Base-by-base conservation (phyloP, 1,284 basidiomycete species). In the Quambalaria eucalypti region DNA sequence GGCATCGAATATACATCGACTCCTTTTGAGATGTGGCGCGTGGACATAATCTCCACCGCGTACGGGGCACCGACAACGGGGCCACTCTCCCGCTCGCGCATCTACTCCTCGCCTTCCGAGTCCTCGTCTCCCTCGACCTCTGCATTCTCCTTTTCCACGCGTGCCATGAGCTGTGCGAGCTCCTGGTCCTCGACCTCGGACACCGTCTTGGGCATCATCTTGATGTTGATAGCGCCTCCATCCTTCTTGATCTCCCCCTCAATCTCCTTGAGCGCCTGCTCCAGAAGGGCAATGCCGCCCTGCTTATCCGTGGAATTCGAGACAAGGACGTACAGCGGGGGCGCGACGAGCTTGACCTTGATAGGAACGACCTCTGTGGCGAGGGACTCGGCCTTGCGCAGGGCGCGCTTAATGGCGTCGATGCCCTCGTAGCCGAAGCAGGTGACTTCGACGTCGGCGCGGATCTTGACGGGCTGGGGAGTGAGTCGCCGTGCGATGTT, bases 351-450 rank as follows among this genome's bases (percentile, higher is more conserved):
- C 76, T 92, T 90, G 55, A 95, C 91, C 79, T 95, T 96, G 80
- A 98, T 96, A 0, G 93, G 93, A 1, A 98, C 90, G 0, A 85
- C 82, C 62, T 92, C 88, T 23, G 83, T 93, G 71, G 88, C 88
- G 60, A 89, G 83, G 2, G 79, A 77, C 77, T 98, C 95, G 21
- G 92, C 93, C 2, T 88, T 87, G 51, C 84, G 82, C 44, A 98
- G 81, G 0, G 95, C 93, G 54, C 85, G 85, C 79, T 91, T 91
- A 78, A 98, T 96, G 2, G 93, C 92, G 71, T 96, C 90, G 74
- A 98, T 98, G n/a, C 95, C 95, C 31, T 88, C 85, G 57, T 91
- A 92, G 4, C 87, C 87, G 78, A 96, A 99, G 78, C 93, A 98
- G 39, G 91, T 96, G 52, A 98, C 81, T 78, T 98, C 92, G 63